A percentile compares a stretch with the other conserved stretches of the same genome.
These are phyloP conservation scores for Coccomyxa subellipsoidea DNA, from an alignment of 163 green algal genomes.

Conservation along the genomic window DNA sequence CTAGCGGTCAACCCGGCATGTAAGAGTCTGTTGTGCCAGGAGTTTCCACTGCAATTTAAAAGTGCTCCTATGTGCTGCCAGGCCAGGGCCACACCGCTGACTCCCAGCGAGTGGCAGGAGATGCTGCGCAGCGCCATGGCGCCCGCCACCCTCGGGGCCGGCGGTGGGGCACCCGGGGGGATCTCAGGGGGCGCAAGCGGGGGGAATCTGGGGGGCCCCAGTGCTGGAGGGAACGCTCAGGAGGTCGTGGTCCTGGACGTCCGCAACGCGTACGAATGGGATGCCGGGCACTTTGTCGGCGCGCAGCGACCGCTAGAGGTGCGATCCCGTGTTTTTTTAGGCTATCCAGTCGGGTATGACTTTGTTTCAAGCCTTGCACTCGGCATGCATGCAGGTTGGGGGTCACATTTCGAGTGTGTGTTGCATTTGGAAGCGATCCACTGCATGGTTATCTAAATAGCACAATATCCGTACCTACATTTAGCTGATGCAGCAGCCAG, in stretches of 20 bases:
- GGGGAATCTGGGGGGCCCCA: background rate
- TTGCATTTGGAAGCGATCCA: no score
- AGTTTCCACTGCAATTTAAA: no score
- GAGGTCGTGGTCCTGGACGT: constrained; percentile 88
- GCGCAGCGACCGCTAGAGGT: constrained; percentile 52
- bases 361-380: no score
- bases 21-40: no score
- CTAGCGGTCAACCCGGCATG: background rate
- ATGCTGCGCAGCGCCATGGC: constrained; percentile 54
- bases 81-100: constrained; percentile 69
- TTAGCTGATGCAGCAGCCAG: no score
- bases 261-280: constrained; percentile 98
- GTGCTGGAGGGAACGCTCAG: background rate
- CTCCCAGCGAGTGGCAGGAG: constrained; percentile 72
- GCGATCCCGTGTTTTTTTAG: background rate
- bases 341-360: no score
- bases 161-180: background rate
- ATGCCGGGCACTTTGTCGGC: constrained; percentile 93
- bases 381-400: no score
- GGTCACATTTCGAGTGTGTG: no score
- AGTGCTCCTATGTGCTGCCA: background rate
- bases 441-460: no score
- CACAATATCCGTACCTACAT: no score
- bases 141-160: background rate
- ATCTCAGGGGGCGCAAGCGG: background rate